Base-by-base conservation (phyloP, 1,284 basidiomycete genomes). In the Chondrostereum purpureum region DNA sequence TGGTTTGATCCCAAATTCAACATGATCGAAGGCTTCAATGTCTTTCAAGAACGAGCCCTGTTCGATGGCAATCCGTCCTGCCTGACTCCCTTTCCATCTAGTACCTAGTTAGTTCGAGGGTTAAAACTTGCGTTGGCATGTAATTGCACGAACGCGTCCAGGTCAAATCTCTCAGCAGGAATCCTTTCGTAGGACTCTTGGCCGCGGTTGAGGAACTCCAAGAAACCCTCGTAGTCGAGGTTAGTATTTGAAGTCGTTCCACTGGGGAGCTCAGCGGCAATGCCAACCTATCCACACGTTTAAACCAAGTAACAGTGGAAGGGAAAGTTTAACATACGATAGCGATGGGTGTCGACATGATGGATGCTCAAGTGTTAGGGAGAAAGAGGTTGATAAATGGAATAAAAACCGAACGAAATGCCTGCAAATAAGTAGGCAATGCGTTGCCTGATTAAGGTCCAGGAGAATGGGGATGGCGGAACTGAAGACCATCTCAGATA, bases 41-140 rank as follows among this genome's bases (percentile, higher is more conserved):
- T 64, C 46, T 43, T 65, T 64, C 22, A 67, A 50, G 42, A 67
- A 67, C 1, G 64, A 48, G 3, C 64, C 65, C 0, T 43, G 41
- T 10, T 58, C 50, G 4, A 58, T 47, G 21, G 48, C 20, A 24
- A 65, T 42, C 39, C 58, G 52, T 2, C 57, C 60, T 1, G 50
- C 19, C 3, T 47, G 50, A 2, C 44, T 42, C 2, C 59, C 61
- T 14, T 46, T 42, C 42, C 55, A 52, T 14, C 59, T 62, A 14
- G 5, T 4, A 20, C 22, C 21, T 6, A 33, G 44, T 13, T n/a
- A 19, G 21, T 18, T 14, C 3, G 11, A 36, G 11, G 33, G 10
- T 8, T 36, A 20, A n/a, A 23, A 27, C n/a, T 24, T 12, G 5
- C 23, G 14, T 21, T 35, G 22, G 16, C 4, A 19, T 20, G 33